These are phyloP conservation scores for Malus hybrid DNA, from an alignment of 331 rosid species.

Conservation along the genomic window DNA sequence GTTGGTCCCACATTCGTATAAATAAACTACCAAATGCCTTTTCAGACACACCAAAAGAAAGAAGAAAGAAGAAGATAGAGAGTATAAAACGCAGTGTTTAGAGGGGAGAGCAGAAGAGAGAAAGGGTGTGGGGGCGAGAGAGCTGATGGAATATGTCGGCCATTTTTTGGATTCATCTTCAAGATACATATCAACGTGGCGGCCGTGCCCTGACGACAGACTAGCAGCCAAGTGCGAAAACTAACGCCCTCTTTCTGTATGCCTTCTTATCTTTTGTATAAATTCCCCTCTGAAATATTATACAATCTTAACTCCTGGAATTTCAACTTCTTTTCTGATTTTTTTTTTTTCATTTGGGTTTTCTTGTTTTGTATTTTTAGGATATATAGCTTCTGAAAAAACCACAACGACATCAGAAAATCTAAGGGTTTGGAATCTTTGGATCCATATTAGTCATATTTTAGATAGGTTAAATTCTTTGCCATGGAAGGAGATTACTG, in stretches of 20 bases:
- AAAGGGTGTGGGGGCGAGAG: background rate
- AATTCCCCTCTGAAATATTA: background rate
- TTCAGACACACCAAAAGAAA: background rate
- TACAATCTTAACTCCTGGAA: background rate
- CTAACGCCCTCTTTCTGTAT: background rate
- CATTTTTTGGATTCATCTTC: slow-evolving; percentile 64
- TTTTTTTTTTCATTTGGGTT: background rate
- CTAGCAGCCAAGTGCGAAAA: slow-evolving; percentile 83
- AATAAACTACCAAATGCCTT: slow-evolving; percentile 12
- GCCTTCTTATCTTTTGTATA: background rate
- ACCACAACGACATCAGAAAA: background rate
- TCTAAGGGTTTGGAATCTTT: background rate
- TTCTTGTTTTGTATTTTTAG: background rate
- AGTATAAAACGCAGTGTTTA: background rate
- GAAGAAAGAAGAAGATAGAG: background rate
- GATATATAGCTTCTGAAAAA: background rate
- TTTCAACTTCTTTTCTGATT: background rate
- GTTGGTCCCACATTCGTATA: slow-evolving; percentile 6
- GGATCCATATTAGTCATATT: background rate
- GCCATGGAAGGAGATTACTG: slow-evolving; percentile 48
- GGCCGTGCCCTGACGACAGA: slow-evolving; percentile 52
- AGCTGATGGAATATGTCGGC: slow-evolving; percentile 86
- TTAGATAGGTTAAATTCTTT: background rate
- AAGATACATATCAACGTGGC: slow-evolving; percentile 81
- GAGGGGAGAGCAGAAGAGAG: background rate